Evolutionary conservation across 768 basidiomycete species (phyloP).

Genomic region (Boletellus sp.): DNA sequence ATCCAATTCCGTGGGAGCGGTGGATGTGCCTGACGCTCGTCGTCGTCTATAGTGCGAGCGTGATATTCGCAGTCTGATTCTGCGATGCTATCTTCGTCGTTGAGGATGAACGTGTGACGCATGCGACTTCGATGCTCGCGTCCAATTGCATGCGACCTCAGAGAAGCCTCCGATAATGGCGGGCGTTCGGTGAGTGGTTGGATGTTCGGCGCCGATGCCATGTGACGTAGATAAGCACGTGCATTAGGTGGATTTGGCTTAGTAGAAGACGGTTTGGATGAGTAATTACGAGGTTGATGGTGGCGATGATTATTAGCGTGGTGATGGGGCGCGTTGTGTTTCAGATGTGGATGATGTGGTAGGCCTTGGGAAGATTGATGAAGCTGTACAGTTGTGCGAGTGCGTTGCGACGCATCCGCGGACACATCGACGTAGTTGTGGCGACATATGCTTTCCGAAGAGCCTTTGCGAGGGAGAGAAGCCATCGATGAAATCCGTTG

Average conservation of each 20-base stretch:
- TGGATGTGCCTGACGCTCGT: slow-evolving; percentile 35
- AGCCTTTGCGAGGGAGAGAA: slow-evolving; percentile 18
- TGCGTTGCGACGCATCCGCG: slow-evolving; percentile 7
- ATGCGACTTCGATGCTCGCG: slow-evolving; percentile 29
- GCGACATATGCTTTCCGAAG: slow-evolving; percentile 21
- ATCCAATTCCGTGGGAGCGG: slow-evolving; percentile 70
- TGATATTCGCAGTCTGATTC: slow-evolving; percentile 18
- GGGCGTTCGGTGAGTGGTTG: slow-evolving; percentile 33
- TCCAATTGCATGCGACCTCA: slow-evolving; percentile 31
- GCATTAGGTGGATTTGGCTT: slow-evolving; percentile 44
- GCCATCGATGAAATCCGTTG: slow-evolving; percentile 12
- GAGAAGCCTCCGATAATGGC: slow-evolving; percentile 28
- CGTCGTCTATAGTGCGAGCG: slow-evolving; percentile 30
- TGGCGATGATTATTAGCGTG: slow-evolving; percentile 21
- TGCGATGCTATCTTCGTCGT: slow-evolving; percentile 29
- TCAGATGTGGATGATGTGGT: slow-evolving; percentile 21
- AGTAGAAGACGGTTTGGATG: slow-evolving; percentile 20
- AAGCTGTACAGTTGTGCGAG: slow-evolving; percentile 7
- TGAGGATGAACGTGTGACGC: slow-evolving; percentile 29
- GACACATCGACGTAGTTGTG: slow-evolving; percentile 10
- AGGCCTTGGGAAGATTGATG: slow-evolving; percentile 25
- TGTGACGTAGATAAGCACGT: slow-evolving; percentile 68
- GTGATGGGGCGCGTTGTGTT: slow-evolving; percentile 15
- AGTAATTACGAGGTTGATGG: slow-evolving; percentile 21
- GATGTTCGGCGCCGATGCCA: slow-evolving; percentile 58